A percentile compares a stretch with the other conserved stretches of the same genome.
Evolutionary conservation across 176 grass and related monocot genomes (phyloP).

Genomic region (Lolium perenne): DNA sequence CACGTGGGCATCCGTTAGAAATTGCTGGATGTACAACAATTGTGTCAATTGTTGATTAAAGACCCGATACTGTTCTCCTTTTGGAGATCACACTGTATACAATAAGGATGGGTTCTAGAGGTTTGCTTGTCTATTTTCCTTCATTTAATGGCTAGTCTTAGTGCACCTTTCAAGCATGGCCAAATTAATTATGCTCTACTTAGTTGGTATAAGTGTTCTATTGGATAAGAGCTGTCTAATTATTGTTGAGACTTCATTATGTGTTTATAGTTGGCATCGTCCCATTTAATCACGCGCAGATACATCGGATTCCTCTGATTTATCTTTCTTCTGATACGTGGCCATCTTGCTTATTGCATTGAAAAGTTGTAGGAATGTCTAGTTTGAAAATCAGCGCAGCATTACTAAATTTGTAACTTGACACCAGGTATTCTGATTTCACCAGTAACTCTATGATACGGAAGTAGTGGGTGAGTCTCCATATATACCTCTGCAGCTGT

Average conservation of each 20-base stretch:
- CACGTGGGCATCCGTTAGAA: constrained; percentile 7
- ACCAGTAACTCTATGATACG: constrained; percentile 49
- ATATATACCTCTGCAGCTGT: constrained; percentile 47
- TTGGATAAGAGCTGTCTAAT: not conserved
- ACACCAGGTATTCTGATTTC: constrained; percentile 55
- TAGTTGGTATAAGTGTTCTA: constrained; percentile 24
- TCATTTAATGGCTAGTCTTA: not conserved
- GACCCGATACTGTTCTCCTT: not conserved
- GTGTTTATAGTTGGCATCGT: constrained; percentile 20
- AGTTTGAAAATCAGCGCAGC: constrained; percentile 37
- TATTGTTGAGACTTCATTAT: not conserved
- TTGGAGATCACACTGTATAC: constrained; percentile 3
- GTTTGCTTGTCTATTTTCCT: not conserved
- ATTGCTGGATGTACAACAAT: not conserved
- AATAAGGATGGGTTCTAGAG: constrained; percentile 5
- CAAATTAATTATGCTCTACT: constrained; percentile 34
- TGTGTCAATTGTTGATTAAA: not conserved
- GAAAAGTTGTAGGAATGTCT: constrained; percentile 34
- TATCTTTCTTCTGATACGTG: too few relatives aligned
- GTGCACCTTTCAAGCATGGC: constrained; percentile 20
- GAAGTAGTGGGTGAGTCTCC: constrained; percentile 57
- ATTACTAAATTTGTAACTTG: constrained; percentile 59
- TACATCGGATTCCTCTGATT: not conserved
- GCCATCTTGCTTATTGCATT: not conserved
- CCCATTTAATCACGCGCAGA: constrained; percentile 1